Percentiles rank a stretch among this genome's conserved stretches.
phyloP scores from a whole-genome alignment of 352 stramenopile species.

The Globisporangium camurandrum region DNA sequence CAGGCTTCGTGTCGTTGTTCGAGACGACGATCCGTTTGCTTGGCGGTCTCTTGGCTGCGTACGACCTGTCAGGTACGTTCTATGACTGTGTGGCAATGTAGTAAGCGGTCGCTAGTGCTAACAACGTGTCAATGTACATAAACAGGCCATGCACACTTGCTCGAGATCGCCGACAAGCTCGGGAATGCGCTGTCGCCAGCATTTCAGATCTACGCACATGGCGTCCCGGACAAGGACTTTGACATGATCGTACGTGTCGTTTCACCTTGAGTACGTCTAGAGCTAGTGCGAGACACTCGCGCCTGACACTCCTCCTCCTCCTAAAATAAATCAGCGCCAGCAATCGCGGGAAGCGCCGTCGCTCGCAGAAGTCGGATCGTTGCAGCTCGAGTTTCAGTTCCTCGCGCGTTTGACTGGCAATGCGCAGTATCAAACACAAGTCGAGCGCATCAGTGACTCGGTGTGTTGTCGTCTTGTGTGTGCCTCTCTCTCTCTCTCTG shows the following conservation, averaged over 20 bases:
- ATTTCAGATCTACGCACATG: constrained; percentile 41
- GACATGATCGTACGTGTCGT: constrained; percentile 49
- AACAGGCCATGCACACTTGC: constrained; percentile 42
- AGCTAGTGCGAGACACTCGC: too few species aligned
- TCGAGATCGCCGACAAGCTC: constrained; percentile 53
- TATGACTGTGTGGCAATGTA: background rate
- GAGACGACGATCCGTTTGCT: constrained; percentile 77
- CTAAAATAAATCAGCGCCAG: too few species aligned
- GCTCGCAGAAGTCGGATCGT: constrained; percentile 54
- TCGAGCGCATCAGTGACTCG: constrained; percentile 60
- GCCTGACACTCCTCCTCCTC: too few species aligned
- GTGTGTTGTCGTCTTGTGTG: constrained; percentile 15
- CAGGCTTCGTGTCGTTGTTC: constrained; percentile 65
- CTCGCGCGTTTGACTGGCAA: constrained; percentile 52
- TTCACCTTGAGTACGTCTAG: too few species aligned
- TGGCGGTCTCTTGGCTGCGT: constrained; percentile 62
- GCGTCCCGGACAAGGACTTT: constrained; percentile 57
- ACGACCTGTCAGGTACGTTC: constrained; percentile 42
- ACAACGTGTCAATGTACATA: background rate
- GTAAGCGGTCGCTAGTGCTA: background rate
- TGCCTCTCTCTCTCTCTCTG: background rate
- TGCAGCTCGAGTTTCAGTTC: constrained; percentile 84
- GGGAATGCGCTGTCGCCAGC: constrained; percentile 51
- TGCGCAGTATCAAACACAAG: constrained; percentile 50
- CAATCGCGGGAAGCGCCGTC: constrained; percentile 28